A percentile compares a stretch with the other conserved stretches of the same genome.
phyloP scores from a whole-genome alignment of 192 early-diverging fungal genomes.

The Linnemannia zychae region DNA sequence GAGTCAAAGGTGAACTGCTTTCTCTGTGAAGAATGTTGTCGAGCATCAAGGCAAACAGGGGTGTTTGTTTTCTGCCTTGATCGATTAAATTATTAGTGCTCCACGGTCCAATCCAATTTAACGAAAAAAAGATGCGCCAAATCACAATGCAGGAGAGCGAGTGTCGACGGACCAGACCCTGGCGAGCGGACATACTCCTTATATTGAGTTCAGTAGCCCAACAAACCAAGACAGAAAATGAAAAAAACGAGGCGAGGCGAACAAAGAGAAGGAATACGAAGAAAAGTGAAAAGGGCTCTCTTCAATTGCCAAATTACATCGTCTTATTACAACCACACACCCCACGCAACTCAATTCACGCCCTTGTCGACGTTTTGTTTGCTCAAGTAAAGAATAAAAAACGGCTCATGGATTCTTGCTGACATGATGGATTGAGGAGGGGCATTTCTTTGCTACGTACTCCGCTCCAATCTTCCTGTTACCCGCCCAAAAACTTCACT shows the following conservation, averaged over 20 bases:
- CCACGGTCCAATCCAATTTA: not conserved
- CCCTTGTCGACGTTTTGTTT: not conserved
- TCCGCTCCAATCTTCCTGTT: not conserved
- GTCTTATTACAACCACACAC: not conserved
- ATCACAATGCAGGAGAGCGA: not conserved
- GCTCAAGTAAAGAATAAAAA: not conserved
- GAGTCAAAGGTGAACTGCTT: not conserved
- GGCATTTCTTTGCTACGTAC: not conserved
- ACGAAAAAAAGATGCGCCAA: not conserved
- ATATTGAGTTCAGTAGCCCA: not conserved
- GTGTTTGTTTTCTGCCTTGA: not conserved
- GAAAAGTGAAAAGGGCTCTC: not conserved
- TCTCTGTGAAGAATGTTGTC: too few relatives aligned
- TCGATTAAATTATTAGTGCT: not conserved
- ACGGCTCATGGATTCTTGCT: slow-evolving; percentile 2
- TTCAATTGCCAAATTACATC: not conserved
- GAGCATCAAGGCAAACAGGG: not conserved
- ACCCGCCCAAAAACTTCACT: not conserved
- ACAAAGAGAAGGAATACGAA: not conserved
- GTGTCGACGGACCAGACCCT: not conserved
- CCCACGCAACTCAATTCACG: not conserved
- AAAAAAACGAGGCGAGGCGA: not conserved
- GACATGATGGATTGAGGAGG: not conserved
- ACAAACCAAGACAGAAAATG: not conserved
- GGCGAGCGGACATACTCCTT: not conserved